Base-by-base conservation (phyloP, 768 basidiomycete species). In the Mrakia blollopis region DNA sequence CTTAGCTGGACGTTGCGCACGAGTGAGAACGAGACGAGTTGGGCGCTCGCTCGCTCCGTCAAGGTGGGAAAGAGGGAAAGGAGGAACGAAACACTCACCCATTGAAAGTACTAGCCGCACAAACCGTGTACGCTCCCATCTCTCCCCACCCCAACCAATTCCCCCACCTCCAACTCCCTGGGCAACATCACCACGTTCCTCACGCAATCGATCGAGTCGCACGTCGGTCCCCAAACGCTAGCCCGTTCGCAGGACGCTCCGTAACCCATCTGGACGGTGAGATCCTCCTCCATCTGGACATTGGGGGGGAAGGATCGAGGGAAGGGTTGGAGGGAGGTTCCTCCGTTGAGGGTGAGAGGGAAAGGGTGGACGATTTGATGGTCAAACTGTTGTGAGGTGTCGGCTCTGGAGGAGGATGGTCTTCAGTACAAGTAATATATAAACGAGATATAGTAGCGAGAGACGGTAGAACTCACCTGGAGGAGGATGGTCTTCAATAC, bases 111-210 rank as follows among this genome's bases (percentile, higher is more conserved):
- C 92, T 94, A 73, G 97, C 94, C 0, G 97, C 97, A 82, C 94
- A 97, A 78, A 94, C 86, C n/a, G 97, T 98, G 85, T 99, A 99
- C 47, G 97, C 97, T 44, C 97, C 97, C 97, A 99, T 98, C 82
- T 93, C 90, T 75, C 91, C 90, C 85, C 95, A 99, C 25, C 91
- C 92, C 25, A 99, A 88, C 97, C 97, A 99, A 83, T 99, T n/a
- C 97, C 10, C 97, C 97, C 10, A 97, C 94, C 77, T 88, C 87
- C 73, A 98, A 86, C 1, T 87, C 87, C 41, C 84, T 84, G 5
- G 92, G 94, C 83, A 86, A 72, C 86, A 87, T 77, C 85, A 87
- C 80, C 87, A 86, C 81, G 87, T 90, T 76, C 67, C 84, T 79
- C 21, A 99, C 94, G 82, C 92, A 91, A 85, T 99, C 97, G 81